Conservation (phyloP, 176 grass and related monocot species). For the Metroxylon sagu region DNA sequence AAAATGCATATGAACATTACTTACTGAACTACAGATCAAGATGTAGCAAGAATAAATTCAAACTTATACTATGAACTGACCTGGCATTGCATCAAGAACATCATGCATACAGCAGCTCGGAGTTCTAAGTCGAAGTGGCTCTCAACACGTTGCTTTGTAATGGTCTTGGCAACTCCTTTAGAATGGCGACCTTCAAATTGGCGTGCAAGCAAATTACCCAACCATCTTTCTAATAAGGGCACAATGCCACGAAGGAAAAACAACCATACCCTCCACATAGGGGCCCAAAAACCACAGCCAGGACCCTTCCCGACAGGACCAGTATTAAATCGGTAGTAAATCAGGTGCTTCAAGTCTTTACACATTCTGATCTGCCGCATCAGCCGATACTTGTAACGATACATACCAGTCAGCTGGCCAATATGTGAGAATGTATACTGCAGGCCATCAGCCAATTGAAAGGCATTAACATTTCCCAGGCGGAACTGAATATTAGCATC, state of each 20-base stretch:
- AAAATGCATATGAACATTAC: no score
- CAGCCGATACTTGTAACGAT: slow-evolving; percentile 89
- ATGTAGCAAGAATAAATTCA: no score
- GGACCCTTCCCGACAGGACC: slow-evolving; percentile 97
- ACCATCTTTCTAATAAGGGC: slow-evolving; percentile 85
- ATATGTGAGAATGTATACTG: slow-evolving; percentile 99
- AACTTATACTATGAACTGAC: background rate
- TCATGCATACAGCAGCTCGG: slow-evolving; percentile 98
- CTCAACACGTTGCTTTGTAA: slow-evolving; percentile 97
- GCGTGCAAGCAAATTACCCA: slow-evolving; percentile 83
- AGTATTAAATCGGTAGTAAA: slow-evolving; percentile 98
- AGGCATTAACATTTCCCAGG: slow-evolving; percentile 91
- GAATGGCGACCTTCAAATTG: slow-evolving; percentile 97
- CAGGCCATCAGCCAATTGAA: slow-evolving; percentile 93
- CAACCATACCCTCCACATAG: slow-evolving; percentile 97
- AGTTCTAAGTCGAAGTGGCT: slow-evolving; percentile 97
- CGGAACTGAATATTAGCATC: slow-evolving; percentile 98
- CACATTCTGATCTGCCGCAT: slow-evolving; percentile 99
- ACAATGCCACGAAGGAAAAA: slow-evolving; percentile 98
- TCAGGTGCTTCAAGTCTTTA: slow-evolving; percentile 97
- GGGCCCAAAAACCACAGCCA: slow-evolving; percentile 97
- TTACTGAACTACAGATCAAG: no score
- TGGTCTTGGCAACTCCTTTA: slow-evolving; percentile 97
- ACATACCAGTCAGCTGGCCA: slow-evolving; percentile 98
- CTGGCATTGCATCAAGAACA: slow-evolving; percentile 99